Conservation (phyloP, 768 basidiomycete species). For the Rhodotorula kratochvilovae region DNA sequence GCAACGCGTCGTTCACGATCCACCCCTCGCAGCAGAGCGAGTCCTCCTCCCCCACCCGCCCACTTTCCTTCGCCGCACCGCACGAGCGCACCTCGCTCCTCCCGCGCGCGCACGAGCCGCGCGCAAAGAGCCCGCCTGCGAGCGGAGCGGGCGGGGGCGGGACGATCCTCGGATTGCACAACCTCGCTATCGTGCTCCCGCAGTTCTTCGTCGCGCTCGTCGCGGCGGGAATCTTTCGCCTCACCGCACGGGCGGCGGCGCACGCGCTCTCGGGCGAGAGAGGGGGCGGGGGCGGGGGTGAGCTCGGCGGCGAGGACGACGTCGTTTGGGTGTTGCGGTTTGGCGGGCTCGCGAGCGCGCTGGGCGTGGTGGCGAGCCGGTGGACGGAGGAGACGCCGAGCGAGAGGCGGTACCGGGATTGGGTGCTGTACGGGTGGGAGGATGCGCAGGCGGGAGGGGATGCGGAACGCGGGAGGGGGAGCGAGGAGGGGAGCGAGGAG, state of each 20-base stretch:
- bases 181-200: conserved; percentile 3
- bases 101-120: neutral
- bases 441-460: neutral
- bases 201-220: conserved; percentile 16
- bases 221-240: conserved; percentile 4
- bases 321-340: conserved; percentile 52
- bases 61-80: neutral
- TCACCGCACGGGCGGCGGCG: neutral
- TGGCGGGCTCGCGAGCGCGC: conserved; percentile 50
- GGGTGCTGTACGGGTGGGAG: neutral
- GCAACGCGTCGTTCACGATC: neutral
- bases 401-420: neutral
- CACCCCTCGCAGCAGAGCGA: neutral
- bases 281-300: neutral
- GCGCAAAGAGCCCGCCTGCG: neutral
- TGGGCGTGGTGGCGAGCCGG: conserved; percentile 30
- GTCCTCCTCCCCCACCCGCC: neutral
- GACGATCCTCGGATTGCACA: conserved; percentile 3
- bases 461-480: neutral
- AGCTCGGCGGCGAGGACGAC: conserved; percentile 32
- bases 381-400: neutral
- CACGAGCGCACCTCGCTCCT: neutral
- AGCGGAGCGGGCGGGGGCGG: neutral
- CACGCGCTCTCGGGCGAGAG: conserved; percentile 16
- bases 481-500: neutral